Percentiles rank a stretch among this genome's conserved stretches.
phyloP scores from a whole-genome alignment of 176 grass and related monocot species.

The Carex kokanica region DNA sequence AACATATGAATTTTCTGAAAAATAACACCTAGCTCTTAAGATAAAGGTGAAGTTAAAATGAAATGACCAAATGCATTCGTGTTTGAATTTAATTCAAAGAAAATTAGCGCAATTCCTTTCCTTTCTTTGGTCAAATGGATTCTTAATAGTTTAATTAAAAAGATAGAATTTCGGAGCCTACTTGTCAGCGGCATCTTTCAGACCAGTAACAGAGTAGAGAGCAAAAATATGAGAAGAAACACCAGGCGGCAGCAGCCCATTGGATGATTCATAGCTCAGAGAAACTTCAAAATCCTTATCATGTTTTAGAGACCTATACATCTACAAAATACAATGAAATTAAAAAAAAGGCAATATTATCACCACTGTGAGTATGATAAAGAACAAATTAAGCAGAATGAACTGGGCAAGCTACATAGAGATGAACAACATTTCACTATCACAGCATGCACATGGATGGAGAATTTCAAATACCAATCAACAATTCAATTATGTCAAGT shows the following conservation, averaged over 20 bases:
- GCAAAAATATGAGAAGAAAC: conserved; percentile 67
- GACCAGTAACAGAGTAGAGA: conserved; percentile 68
- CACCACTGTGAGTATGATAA: background rate
- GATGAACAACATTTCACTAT: background rate
- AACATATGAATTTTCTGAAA: background rate
- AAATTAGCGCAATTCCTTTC: background rate
- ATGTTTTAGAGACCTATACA: conserved; percentile 91
- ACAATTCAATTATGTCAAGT: background rate
- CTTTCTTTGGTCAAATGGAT: background rate
- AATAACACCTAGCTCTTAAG: background rate
- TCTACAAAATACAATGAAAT: conserved; percentile 38
- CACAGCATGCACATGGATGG: background rate
- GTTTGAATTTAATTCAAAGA: background rate
- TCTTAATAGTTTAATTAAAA: conserved; percentile 15
- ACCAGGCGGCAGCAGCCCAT: conserved; percentile 64
- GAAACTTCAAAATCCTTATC: conserved; percentile 87
- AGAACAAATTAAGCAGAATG: conserved; percentile 6
- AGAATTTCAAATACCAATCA: background rate
- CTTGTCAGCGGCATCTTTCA: conserved; percentile 79
- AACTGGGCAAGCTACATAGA: conserved; percentile 5
- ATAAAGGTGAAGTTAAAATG: background rate
- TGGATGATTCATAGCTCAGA: conserved; percentile 69
- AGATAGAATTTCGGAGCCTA: conserved; percentile 32
- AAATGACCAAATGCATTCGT: background rate
- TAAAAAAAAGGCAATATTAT: background rate